A percentile compares a stretch with the other conserved stretches of the same genome.
phyloP scores from a whole-genome alignment of 2,329 filamentous ascomycete genomes.

The Calonectria crousiana region DNA sequence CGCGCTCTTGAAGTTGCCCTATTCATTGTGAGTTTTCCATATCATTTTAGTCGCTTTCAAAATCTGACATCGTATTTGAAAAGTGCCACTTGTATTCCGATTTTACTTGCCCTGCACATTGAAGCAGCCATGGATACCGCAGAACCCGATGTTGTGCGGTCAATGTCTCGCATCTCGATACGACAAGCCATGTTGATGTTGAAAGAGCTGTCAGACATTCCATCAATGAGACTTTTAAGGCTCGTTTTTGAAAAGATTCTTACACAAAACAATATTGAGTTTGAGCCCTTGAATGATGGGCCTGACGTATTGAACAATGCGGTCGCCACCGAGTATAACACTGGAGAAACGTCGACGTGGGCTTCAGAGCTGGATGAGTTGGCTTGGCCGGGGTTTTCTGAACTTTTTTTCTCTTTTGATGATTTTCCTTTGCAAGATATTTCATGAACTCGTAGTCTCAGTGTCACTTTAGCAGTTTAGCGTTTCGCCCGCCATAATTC shows the following conservation, averaged over 20 bases:
- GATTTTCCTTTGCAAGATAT: neutral
- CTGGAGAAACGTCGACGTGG: neutral
- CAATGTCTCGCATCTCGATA: neutral
- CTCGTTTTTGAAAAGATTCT: neutral
- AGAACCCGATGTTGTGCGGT: neutral
- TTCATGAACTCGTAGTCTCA: neutral
- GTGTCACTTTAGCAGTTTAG: neutral
- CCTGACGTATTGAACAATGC: neutral
- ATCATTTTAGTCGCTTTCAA: no score
- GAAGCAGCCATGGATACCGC: neutral
- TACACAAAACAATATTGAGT: neutral
- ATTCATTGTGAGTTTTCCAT: neutral
- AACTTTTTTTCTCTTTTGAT: neutral
- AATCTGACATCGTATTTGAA: neutral
- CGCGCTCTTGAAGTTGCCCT: neutral
- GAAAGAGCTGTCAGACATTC: neutral
- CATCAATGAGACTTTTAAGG: neutral
- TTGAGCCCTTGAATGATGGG: neutral
- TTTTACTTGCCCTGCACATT: neutral
- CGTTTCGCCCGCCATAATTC: no score
- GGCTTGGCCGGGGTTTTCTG: neutral
- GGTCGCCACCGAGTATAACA: no score
- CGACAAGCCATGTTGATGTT: neutral
- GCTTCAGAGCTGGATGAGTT: neutral
- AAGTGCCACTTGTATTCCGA: neutral